Conservation (phyloP, 2,329 filamentous ascomycete species). For the Aspergillus brasiliensis region DNA sequence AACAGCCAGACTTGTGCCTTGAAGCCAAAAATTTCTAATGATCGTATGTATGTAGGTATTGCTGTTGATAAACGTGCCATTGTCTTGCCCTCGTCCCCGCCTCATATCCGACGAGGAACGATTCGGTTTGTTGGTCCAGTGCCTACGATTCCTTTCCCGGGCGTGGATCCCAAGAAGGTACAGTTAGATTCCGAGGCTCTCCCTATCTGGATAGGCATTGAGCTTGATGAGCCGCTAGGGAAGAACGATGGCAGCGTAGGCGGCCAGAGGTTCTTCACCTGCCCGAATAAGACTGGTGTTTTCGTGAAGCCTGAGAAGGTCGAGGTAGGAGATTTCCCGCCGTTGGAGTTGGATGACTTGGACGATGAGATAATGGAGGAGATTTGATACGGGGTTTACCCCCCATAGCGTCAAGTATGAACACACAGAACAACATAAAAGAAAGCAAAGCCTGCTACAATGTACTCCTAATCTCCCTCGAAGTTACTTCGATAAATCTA, state of each 20-base stretch:
- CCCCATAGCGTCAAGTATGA: neutral
- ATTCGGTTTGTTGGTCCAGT: constrained; percentile 47
- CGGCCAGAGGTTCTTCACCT: constrained; percentile 57
- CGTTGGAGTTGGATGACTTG: constrained; percentile 53
- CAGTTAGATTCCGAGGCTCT: constrained; percentile 24
- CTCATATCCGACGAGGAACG: constrained; percentile 47
- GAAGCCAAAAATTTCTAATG: neutral
- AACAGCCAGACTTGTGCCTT: too few relatives aligned
- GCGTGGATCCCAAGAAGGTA: constrained; percentile 23
- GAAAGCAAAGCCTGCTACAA: neutral
- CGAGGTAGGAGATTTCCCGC: constrained; percentile 62
- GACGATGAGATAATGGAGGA: constrained; percentile 61
- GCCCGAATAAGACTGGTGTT: constrained; percentile 57
- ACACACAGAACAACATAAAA: neutral
- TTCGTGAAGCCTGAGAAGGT: constrained; percentile 66
- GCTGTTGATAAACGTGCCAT: constrained; percentile 46
- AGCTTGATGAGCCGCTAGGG: constrained; percentile 65
- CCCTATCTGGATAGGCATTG: constrained; percentile 60
- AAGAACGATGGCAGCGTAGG: constrained; percentile 63
- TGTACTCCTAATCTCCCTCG: neutral
- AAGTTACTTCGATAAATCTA: constrained; percentile 1
- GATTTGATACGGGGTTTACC: constrained; percentile 38
- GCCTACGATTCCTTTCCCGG: constrained; percentile 41
- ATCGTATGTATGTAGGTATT: constrained; percentile 39
- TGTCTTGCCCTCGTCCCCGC: constrained; percentile 44